phyloP scores from a whole-genome alignment of 345 rosid species.

The Moricandia moricandioides region DNA sequence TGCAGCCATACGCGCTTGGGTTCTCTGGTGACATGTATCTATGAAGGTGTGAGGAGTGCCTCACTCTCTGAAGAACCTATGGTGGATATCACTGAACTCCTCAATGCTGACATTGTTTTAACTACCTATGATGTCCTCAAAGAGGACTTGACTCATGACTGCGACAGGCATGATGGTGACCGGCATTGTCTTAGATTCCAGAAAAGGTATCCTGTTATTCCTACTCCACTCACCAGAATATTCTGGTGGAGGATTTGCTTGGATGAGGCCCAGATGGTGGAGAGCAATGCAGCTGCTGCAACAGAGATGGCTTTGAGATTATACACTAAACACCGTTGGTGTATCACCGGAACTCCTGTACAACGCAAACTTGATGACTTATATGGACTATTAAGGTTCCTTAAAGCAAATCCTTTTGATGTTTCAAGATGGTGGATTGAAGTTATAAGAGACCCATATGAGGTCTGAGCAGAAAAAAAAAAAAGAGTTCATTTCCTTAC shows the following conservation, averaged over 20 bases:
- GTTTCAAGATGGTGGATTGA: slow-evolving; percentile 91
- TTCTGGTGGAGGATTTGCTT: slow-evolving; percentile 97
- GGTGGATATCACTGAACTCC: slow-evolving; percentile 60
- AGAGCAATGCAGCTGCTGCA: slow-evolving; percentile 88
- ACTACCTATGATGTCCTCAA: slow-evolving; percentile 95
- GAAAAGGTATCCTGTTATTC: slow-evolving; percentile 96
- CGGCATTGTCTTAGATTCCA: slow-evolving; percentile 82
- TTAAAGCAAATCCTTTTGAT: slow-evolving; percentile 75
- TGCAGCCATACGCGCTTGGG: slow-evolving; percentile 83
- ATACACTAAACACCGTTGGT: slow-evolving; percentile 80
- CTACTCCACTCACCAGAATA: slow-evolving; percentile 85
- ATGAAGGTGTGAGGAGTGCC: slow-evolving; percentile 76
- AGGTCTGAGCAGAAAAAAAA: slow-evolving; percentile 43
- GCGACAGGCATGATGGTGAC: slow-evolving; percentile 93
- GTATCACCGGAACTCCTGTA: slow-evolving; percentile 95
- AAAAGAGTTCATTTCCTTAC: not conserved
- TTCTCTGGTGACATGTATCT: slow-evolving; percentile 64
- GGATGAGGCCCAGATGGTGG: slow-evolving; percentile 99
- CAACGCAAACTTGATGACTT: slow-evolving; percentile 95
- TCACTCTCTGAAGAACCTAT: slow-evolving; percentile 56
- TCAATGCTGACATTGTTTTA: slow-evolving; percentile 71
- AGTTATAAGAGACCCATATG: slow-evolving; percentile 86
- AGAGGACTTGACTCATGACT: slow-evolving; percentile 93
- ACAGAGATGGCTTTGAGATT: slow-evolving; percentile 94
- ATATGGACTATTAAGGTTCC: slow-evolving; percentile 77